Conservation (phyloP, 331 rosid species). For the Dryas integrifolia region DNA sequence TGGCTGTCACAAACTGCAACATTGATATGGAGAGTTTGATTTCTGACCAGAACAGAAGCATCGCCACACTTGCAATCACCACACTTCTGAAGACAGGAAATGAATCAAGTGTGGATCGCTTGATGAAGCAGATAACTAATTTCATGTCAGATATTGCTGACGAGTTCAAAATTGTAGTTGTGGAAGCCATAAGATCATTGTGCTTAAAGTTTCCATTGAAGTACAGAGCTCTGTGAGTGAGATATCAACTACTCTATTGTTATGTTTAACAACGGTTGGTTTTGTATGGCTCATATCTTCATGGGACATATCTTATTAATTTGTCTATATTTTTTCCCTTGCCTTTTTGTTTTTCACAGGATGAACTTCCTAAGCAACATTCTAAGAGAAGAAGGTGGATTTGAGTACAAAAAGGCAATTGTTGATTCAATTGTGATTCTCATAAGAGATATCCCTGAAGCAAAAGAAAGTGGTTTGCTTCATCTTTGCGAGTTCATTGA, state of each 20-base stretch:
- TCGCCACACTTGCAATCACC: slow-evolving; percentile 98
- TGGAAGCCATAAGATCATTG: slow-evolving; percentile 93
- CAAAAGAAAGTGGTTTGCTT: slow-evolving; percentile 95
- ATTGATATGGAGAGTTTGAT: slow-evolving; percentile 98
- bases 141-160: slow-evolving; percentile 99
- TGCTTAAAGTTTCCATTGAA: slow-evolving; percentile 96
- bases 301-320: slow-evolving; percentile 16
- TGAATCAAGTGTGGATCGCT: slow-evolving; percentile 95
- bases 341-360: slow-evolving; percentile 43
- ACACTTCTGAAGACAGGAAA: slow-evolving; percentile 98
- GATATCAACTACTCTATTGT: slow-evolving; percentile 13
- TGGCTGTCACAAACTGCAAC: slow-evolving; percentile 98
- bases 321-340: slow-evolving; percentile 7
- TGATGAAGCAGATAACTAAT: slow-evolving; percentile 96
- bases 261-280: not conserved
- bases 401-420: slow-evolving; percentile 96
- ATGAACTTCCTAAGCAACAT: slow-evolving; percentile 99
- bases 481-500: slow-evolving; percentile 99
- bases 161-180: slow-evolving; percentile 97
- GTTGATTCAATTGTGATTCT: slow-evolving; percentile 98
- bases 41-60: slow-evolving; percentile 95
- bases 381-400: slow-evolving; percentile 99
- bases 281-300: slow-evolving; percentile 6
- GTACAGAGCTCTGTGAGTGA: slow-evolving; percentile 90
- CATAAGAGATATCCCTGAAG: slow-evolving; percentile 94